Evolutionary conservation across 257 asterid genomes (phyloP).

Genomic region (Lycium ferocissimum): DNA sequence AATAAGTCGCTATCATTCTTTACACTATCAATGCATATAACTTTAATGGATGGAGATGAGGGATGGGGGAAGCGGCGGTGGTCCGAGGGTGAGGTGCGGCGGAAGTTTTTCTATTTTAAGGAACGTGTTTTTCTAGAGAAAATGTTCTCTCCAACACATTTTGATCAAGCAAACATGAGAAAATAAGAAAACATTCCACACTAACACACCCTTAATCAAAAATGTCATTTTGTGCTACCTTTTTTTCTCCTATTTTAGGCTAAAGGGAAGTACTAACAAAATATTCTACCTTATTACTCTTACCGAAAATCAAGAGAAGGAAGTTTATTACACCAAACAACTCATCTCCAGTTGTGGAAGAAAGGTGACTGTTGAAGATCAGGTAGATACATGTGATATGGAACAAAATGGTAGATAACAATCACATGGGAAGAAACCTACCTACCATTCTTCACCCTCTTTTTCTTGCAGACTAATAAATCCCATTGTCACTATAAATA

Average conservation of each 20-base stretch:
- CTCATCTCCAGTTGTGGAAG: neutral
- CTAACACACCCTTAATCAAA: neutral
- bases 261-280: neutral
- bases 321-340: neutral
- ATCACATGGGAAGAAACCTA: neutral
- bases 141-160: too few species aligned
- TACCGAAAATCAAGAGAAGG: neutral
- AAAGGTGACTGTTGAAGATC: neutral
- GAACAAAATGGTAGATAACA: conserved; percentile 6
- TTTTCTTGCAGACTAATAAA: conserved; percentile 3
- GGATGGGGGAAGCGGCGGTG: too few species aligned
- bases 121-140: too few species aligned
- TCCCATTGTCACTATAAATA: neutral
- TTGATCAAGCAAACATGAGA: too few species aligned
- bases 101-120: too few species aligned
- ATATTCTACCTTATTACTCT: neutral
- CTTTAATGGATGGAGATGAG: too few species aligned
- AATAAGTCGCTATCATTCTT: too few species aligned
- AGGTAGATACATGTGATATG: neutral
- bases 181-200: too few species aligned
- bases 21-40: too few species aligned
- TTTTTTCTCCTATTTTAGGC: neutral
- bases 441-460: conserved; percentile 25
- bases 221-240: neutral
- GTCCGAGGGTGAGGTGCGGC: too few species aligned